A percentile compares a stretch with the other conserved stretches of the same genome.
These are phyloP conservation scores for Flagelloscypha sp. DNA, from an alignment of 768 basidiomycete species.

Conservation along the genomic window DNA sequence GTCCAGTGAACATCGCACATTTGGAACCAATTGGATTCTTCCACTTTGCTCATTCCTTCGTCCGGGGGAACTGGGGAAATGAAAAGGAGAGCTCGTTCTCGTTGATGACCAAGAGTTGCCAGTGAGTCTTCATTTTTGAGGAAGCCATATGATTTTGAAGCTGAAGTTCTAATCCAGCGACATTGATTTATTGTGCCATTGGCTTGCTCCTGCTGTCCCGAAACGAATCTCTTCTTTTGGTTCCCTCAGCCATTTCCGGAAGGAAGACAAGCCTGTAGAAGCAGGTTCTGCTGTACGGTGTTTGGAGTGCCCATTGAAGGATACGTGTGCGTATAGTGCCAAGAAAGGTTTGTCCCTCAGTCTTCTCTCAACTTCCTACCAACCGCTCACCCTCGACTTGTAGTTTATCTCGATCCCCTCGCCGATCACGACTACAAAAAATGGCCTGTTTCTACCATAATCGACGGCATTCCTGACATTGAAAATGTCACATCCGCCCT, in stretches of 20 bases:
- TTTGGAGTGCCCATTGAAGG: slow-evolving; percentile 64
- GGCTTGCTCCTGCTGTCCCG: slow-evolving; percentile 59
- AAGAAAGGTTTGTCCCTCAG: slow-evolving; percentile 55
- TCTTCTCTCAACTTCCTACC: neutral
- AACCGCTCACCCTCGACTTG: slow-evolving; percentile 4
- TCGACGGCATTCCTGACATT: slow-evolving; percentile 80
- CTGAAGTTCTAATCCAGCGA: slow-evolving; percentile 41
- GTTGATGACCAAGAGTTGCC: slow-evolving; percentile 86
- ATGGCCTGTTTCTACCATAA: slow-evolving; percentile 65
- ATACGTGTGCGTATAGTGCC: slow-evolving; percentile 77
- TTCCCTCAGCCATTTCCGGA: slow-evolving; percentile 75
- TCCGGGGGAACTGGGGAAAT: slow-evolving; percentile 72
- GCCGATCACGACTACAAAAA: slow-evolving; percentile 35
- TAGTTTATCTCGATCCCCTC: slow-evolving; percentile 81
- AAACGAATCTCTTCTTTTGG: slow-evolving; percentile 78
- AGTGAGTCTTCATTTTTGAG: slow-evolving; percentile 38
- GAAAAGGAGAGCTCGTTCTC: slow-evolving; percentile 69
- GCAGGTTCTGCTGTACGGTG: slow-evolving; percentile 69
- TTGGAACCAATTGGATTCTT: slow-evolving; percentile 82
- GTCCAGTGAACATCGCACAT: slow-evolving; percentile 76
- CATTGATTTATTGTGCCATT: slow-evolving; percentile 76
- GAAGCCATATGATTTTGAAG: slow-evolving; percentile 5
- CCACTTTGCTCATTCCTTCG: slow-evolving; percentile 87
- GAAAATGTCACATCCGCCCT: slow-evolving; percentile 76
- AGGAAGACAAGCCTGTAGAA: slow-evolving; percentile 55